Percentiles rank a stretch among this genome's conserved stretches.
These are phyloP conservation scores for Fusarium papillatum DNA, from an alignment of 2,329 filamentous ascomycete species.

Conservation along the genomic window DNA sequence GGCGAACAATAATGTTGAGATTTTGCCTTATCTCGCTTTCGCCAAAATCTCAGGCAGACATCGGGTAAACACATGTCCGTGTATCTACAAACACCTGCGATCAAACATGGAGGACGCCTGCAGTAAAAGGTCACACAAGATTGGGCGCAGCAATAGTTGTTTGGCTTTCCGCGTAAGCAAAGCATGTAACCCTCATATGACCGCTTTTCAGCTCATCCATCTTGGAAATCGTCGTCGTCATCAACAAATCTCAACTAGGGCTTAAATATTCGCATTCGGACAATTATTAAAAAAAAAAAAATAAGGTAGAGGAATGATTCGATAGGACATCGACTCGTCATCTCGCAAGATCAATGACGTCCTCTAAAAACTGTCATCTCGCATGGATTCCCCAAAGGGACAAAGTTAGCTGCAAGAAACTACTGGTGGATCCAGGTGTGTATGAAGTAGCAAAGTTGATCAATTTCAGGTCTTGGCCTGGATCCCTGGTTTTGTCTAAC, in stretches of 20 bases:
- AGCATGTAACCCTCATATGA: not conserved
- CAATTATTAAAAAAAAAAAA: too few species aligned
- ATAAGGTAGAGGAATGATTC: too few species aligned
- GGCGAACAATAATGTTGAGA: not conserved
- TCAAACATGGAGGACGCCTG: not conserved
- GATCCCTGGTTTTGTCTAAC: too few species aligned
- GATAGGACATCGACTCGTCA: conserved; percentile 27
- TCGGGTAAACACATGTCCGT: not conserved
- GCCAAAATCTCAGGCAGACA: not conserved
- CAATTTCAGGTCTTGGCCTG: too few species aligned
- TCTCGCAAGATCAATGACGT: conserved; percentile 17
- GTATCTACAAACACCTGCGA: not conserved
- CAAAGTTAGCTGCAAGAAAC: conserved; percentile 11
- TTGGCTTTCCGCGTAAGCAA: not conserved
- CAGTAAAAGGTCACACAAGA: not conserved
- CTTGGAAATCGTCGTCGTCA: not conserved
- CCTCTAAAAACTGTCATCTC: conserved; percentile 6
- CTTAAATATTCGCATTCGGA: conserved; percentile 19
- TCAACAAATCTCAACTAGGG: not conserved
- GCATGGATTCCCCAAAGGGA: conserved; percentile 26
- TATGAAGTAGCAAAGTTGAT: too few species aligned
- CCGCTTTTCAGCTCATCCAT: not conserved
- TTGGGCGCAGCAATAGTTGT: not conserved
- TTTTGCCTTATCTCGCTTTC: not conserved
- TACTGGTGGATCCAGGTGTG: too few species aligned